Evolutionary conservation across 2,329 filamentous ascomycete species (phyloP), one percentile per base, ranked within the genome.

Genomic region (Ophiostoma populinum): DNA sequence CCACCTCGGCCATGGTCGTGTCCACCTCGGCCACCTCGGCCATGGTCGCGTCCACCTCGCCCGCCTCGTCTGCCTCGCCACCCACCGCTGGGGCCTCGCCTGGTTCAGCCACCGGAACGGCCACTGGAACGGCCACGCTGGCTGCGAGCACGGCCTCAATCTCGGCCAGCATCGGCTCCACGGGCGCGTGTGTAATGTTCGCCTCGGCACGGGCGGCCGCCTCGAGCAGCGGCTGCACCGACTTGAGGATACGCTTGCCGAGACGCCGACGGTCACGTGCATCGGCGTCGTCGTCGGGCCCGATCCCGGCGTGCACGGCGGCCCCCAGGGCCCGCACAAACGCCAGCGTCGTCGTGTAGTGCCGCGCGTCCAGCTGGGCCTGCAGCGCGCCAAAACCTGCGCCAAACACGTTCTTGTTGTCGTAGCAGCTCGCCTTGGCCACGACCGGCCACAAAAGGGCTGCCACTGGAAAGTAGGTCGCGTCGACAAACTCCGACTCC

Each of bases 171-270:
- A 86, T 66, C 32, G 66, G 66, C 35, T 85, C 78, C 30, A 74
- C 70, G 1, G 79, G 63, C 46, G 75, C 77, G 35, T 75, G 68
- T 34, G 67, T 75, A 27, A 92, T 65, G 40, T 90, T 80, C n/a
- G 80, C 75, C 53, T 95, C 87, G 36, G 81, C 80, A 35, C 67
- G 69, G 31, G 85, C 57, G 1, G 83, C 83, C 36, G 70, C 66
- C 51, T 93, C 80, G 3, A 93, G 61, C 29, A 74, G 66, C 11
- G 80, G 74, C 51, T 92, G 81, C 21, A 92, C 67, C 1, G 75
- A 72, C 52, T 83, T 92, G 44, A 92, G 67, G 41, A 94, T 92
- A 18, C 85, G 73, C 55, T 92, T 93, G 17, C 80, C 83, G n/a
- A 92, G 61, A 46, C 78, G 80, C 47, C 81, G 80, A 41, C 80